These are phyloP conservation scores for Dillenia suffruticosa DNA, from an alignment of 164 flowering plant species.

Conservation along the genomic window DNA sequence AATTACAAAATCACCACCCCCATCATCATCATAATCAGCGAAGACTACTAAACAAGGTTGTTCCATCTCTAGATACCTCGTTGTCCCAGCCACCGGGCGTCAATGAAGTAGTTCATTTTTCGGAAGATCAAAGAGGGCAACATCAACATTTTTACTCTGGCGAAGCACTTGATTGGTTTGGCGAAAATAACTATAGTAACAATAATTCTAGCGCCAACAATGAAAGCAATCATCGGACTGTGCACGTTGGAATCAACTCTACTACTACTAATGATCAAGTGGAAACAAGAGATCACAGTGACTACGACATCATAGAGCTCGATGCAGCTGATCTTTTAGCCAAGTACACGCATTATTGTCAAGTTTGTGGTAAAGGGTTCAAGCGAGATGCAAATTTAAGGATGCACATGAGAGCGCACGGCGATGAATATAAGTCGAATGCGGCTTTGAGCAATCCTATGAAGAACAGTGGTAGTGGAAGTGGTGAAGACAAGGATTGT, in stretches of 20 bases:
- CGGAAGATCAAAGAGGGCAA: slow-evolving; percentile 11
- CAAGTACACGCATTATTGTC: slow-evolving; percentile 61
- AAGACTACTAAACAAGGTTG: too few species aligned
- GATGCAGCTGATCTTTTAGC: slow-evolving; percentile 52
- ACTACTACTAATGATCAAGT: too few species aligned
- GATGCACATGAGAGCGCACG: slow-evolving; percentile 94
- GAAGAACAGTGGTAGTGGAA: slow-evolving; percentile 14
- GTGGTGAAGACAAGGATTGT: background rate
- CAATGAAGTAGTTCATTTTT: background rate
- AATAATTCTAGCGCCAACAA: background rate
- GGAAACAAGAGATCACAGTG: background rate
- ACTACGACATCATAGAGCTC: slow-evolving; percentile 39
- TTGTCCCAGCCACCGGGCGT: slow-evolving; percentile 1
- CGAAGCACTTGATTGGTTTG: slow-evolving; percentile 18
- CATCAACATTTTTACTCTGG: slow-evolving; percentile 9
- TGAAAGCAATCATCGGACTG: too few species aligned
- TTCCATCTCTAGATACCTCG: background rate
- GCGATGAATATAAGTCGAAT: slow-evolving; percentile 57
- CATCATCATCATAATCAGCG: too few species aligned
- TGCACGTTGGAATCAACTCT: too few species aligned
- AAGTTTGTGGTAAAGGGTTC: slow-evolving; percentile 76
- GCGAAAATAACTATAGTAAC: slow-evolving; percentile 11
- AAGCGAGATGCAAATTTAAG: slow-evolving; percentile 79
- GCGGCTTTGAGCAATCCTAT: slow-evolving; percentile 47
- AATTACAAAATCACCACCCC: slow-evolving; percentile 4